A percentile compares a stretch with the other conserved stretches of the same genome.
Evolutionary conservation across 23 red algal genomes (phyloP).

Genomic region (Gracilaria gracilis): DNA sequence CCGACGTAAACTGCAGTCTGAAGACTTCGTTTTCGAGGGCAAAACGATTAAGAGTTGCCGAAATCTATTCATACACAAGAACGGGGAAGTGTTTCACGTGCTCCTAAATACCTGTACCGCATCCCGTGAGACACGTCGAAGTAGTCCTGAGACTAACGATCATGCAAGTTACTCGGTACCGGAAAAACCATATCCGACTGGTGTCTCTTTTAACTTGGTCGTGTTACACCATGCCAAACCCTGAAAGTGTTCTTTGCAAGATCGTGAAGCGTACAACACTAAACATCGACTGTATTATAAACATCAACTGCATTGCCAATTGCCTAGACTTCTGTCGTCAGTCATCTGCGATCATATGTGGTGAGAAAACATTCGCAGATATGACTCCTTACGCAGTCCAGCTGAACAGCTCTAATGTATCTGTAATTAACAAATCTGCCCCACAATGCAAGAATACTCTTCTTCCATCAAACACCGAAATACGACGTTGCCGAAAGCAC

Average conservation of each 20-base stretch:
- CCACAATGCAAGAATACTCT: not conserved
- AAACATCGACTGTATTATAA: not conserved
- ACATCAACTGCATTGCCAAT: not conserved
- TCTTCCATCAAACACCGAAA: not conserved
- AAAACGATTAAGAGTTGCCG: too few relatives aligned
- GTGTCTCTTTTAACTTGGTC: not conserved
- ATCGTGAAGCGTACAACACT: not conserved
- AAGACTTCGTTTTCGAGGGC: too few relatives aligned
- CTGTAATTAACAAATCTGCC: not conserved
- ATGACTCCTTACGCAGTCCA: not conserved
- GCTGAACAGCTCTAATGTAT: not conserved
- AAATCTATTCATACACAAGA: too few relatives aligned
- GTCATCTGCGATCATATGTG: not conserved
- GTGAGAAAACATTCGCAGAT: not conserved
- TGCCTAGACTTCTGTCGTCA: not conserved
- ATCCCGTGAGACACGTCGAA: slow-evolving; percentile 12
- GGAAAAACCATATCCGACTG: not conserved
- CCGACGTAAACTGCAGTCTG: too few relatives aligned
- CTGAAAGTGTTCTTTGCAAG: not conserved
- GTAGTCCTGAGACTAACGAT: not conserved
- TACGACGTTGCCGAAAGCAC: not conserved
- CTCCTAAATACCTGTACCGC: not conserved
- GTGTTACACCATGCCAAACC: not conserved
- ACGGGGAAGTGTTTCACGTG: not conserved
- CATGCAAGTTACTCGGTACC: not conserved